Evolutionary conservation across 2,329 filamentous ascomycete species (phyloP).

Genomic region (Fusarium agapanthi): DNA sequence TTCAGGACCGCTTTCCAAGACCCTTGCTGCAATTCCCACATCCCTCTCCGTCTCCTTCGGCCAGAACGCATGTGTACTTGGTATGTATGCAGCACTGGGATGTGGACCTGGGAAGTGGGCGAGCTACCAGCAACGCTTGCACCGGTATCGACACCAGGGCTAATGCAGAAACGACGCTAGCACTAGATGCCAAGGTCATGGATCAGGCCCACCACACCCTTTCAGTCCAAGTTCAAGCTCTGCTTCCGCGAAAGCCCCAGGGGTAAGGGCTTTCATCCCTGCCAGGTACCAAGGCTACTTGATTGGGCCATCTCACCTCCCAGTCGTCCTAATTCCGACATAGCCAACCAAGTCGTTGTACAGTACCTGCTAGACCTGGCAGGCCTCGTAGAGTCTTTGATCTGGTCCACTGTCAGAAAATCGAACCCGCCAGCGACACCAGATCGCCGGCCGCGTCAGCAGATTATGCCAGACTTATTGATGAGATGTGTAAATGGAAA

Average conservation of each 20-base stretch:
- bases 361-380: conserved; percentile 2
- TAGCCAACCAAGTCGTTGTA: conserved; percentile 10
- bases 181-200: background rate
- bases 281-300: conserved; percentile 35
- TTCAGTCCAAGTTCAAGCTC: conserved; percentile 32
- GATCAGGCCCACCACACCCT: conserved; percentile 30
- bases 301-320: conserved; percentile 30
- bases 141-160: conserved; percentile 32
- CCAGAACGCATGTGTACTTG: conserved; percentile 13
- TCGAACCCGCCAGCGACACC: conserved; percentile 13
- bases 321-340: conserved; percentile 1
- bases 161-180: conserved; percentile 29
- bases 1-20: background rate
- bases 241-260: conserved; percentile 15
- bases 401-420: conserved; percentile 3
- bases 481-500: conserved; percentile 13
- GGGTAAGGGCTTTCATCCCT: conserved; percentile 25
- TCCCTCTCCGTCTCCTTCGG: background rate
- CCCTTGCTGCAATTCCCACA: conserved; percentile 24
- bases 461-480: conserved; percentile 6
- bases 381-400: conserved; percentile 2
- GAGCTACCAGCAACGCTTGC: conserved; percentile 13
- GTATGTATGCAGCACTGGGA: background rate
- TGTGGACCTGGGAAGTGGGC: conserved; percentile 32
- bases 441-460: conserved; percentile 38